Evolutionary conservation across 441 rosid species (phyloP).

Genomic region (Adansonia grandidieri): DNA sequence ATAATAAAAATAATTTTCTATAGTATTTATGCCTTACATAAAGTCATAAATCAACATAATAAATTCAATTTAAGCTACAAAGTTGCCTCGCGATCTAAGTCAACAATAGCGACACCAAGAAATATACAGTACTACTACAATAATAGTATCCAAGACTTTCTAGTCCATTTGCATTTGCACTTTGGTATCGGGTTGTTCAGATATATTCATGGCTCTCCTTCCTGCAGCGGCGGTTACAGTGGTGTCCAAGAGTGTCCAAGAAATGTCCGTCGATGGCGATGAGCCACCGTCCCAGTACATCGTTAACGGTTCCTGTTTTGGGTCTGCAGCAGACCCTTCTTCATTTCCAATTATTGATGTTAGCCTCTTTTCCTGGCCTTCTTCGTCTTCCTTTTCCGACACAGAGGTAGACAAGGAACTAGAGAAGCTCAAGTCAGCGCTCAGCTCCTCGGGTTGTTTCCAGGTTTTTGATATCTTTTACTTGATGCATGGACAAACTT

Average conservation of each 20-base stretch:
- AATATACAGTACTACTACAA: no score
- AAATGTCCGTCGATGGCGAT: constrained; percentile 36
- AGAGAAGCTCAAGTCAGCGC: constrained; percentile 37
- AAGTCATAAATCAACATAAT: no score
- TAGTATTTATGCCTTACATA: no score
- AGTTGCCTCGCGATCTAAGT: neutral
- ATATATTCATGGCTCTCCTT: neutral
- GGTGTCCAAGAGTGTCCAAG: constrained; percentile 44
- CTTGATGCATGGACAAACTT: neutral
- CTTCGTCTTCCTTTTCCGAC: neutral
- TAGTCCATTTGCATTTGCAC: neutral
- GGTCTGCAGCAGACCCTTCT: constrained; percentile 37
- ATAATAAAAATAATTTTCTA: no score
- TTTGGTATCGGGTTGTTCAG: neutral
- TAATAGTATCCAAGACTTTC: neutral
- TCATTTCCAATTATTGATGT: constrained; percentile 38
- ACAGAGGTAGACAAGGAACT: constrained; percentile 21
- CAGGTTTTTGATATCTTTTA: constrained; percentile 33
- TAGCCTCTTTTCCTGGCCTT: constrained; percentile 11
- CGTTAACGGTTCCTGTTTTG: constrained; percentile 25
- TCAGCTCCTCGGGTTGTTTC: constrained; percentile 43
- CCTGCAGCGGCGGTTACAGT: neutral
- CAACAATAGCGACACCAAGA: no score
- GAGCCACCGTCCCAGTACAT: constrained; percentile 25
- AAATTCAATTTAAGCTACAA: neutral